A percentile compares a stretch with the other conserved stretches of the same genome.
These are phyloP conservation scores for Aspergillus campestris DNA, from an alignment of 495 filamentous ascomycete species.

Conservation along the genomic window DNA sequence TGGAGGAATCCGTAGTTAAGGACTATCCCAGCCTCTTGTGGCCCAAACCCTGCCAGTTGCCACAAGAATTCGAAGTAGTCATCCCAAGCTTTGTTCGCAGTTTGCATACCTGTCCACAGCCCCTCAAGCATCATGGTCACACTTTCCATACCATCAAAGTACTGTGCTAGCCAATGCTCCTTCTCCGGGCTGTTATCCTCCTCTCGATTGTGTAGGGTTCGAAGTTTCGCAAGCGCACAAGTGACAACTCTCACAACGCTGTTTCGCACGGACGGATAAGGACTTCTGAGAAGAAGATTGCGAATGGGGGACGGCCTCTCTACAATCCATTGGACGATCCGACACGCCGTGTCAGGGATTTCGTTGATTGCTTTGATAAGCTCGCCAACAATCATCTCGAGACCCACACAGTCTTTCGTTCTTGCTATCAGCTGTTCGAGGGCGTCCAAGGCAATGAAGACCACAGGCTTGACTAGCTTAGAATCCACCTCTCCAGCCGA, in stretches of 20 bases:
- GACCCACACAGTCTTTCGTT: constrained; percentile 59
- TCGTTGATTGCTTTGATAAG: constrained; percentile 45
- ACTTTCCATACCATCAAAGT: constrained; percentile 38
- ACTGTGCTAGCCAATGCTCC: constrained; percentile 21
- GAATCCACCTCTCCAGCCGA: constrained; percentile 42
- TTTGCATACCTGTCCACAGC: constrained; percentile 47
- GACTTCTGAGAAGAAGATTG: constrained; percentile 59
- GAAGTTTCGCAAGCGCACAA: constrained; percentile 37
- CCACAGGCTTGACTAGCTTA: constrained; percentile 47
- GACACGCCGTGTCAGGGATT: constrained; percentile 20
- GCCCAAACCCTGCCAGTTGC: constrained; percentile 49
- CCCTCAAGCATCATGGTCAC: constrained; percentile 46
- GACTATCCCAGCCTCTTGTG: constrained; percentile 43
- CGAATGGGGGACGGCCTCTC: constrained; percentile 48
- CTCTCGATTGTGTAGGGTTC: constrained; percentile 34
- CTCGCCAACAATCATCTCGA: constrained; percentile 45
- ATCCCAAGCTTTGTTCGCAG: constrained; percentile 58
- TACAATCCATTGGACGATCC: constrained; percentile 55
- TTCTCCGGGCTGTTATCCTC: constrained; percentile 22
- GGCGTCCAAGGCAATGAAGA: constrained; percentile 63
- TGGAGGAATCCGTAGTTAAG: constrained; percentile 48
- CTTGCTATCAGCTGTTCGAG: constrained; percentile 72
- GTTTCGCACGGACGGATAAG: constrained; percentile 51
- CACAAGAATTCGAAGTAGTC: constrained; percentile 70
- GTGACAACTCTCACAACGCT: constrained; percentile 49